These are phyloP conservation scores for Aspergillus bombycis DNA, from an alignment of 2,329 filamentous ascomycete genomes.

Conservation along the genomic window DNA sequence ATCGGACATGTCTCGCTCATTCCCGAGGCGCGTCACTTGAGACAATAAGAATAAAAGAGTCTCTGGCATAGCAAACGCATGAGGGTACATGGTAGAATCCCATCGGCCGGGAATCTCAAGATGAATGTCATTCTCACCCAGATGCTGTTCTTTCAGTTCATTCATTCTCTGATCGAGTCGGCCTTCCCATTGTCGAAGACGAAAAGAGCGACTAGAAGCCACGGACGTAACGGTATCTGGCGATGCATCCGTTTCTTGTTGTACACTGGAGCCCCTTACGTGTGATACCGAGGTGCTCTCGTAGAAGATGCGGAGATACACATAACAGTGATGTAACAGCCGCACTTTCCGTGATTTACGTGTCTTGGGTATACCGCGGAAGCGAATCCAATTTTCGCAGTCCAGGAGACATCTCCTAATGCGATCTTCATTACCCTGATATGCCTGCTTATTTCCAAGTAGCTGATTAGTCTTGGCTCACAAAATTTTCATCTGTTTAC, in stretches of 20 bases:
- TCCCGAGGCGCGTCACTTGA: conserved; percentile 47
- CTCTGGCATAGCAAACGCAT: conserved; percentile 52
- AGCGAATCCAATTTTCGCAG: conserved; percentile 48
- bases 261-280: background rate
- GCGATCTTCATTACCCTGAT: conserved; percentile 38
- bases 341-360: conserved; percentile 48
- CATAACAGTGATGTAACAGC: conserved; percentile 53
- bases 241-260: conserved; percentile 1
- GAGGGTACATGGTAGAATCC: conserved; percentile 47
- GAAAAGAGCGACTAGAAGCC: conserved; percentile 38
- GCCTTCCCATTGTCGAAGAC: conserved; percentile 32
- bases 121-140: conserved; percentile 51
- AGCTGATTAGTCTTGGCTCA: background rate
- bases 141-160: conserved; percentile 38
- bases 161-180: conserved; percentile 35
- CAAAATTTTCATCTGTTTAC: background rate
- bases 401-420: conserved; percentile 46
- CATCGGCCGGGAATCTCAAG: conserved; percentile 46
- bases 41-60: conserved; percentile 46
- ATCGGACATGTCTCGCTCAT: conserved; percentile 44
- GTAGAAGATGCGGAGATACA: conserved; percentile 49
- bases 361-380: conserved; percentile 40
- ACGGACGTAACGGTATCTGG: conserved; percentile 28
- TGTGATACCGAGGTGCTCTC: conserved; percentile 37
- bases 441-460: conserved; percentile 16